phyloP scores from a whole-genome alignment of 2,329 filamentous ascomycete species.

The Achaetomium macrosporum region DNA sequence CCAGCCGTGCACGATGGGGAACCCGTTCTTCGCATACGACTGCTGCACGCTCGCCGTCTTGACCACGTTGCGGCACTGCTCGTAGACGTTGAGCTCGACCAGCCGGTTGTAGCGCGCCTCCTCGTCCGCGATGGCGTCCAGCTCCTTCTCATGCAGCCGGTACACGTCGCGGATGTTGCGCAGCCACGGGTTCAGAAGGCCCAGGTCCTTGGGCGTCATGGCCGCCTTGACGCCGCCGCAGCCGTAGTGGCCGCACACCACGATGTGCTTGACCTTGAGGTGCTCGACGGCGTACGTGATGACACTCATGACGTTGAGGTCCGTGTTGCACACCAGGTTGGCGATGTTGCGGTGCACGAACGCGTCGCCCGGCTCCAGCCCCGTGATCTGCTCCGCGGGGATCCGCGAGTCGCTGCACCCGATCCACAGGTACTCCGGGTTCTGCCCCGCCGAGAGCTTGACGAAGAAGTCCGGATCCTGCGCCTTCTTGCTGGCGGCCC shows the following conservation, averaged over 20 bases:
- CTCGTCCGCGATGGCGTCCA: constrained; percentile 57
- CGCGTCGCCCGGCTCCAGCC: constrained; percentile 79
- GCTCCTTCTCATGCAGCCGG: constrained; percentile 62
- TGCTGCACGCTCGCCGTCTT: constrained; percentile 77
- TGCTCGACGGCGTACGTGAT: constrained; percentile 82
- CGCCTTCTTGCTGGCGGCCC: constrained; percentile 54
- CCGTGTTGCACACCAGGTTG: constrained; percentile 74
- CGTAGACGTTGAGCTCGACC: constrained; percentile 76
- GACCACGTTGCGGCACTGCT: constrained; percentile 71
- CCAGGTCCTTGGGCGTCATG: constrained; percentile 64
- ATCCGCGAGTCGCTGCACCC: constrained; percentile 87
- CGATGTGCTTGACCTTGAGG: constrained; percentile 74
- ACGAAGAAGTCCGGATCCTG: constrained; percentile 61
- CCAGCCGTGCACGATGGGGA: constrained; percentile 67
- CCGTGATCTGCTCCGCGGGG: constrained; percentile 83
- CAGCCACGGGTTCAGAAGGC: constrained; percentile 67
- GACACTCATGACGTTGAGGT: constrained; percentile 74
- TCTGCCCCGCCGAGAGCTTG: constrained; percentile 58
- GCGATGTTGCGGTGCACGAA: constrained; percentile 96
- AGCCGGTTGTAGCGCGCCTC: constrained; percentile 61
- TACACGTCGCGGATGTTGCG: constrained; percentile 71
- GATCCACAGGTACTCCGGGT: constrained; percentile 75
- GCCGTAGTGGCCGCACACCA: constrained; percentile 74
- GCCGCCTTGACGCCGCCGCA: constrained; percentile 72
- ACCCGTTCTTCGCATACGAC: constrained; percentile 56